phyloP scores from a whole-genome alignment of 2,329 filamentous ascomycete species.

The Hirsutella rhossiliensis region DNA sequence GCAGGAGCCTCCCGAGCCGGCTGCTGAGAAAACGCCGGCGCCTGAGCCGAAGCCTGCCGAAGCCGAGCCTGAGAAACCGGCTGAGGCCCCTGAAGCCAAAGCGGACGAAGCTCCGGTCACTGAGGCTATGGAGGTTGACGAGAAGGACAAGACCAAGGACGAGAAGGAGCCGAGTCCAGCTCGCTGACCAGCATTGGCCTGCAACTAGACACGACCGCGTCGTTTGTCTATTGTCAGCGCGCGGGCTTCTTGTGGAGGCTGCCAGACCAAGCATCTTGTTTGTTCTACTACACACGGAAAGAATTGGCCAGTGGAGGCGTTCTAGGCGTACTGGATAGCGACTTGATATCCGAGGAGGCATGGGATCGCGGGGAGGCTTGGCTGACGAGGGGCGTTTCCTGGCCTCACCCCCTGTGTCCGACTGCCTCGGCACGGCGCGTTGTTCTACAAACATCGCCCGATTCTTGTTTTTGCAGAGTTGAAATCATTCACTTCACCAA shows the following conservation, averaged over 20 bases:
- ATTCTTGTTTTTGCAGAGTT: neutral
- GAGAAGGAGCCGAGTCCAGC: conserved; percentile 12
- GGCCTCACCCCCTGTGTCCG: neutral
- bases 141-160: conserved; percentile 11
- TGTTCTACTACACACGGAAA: neutral
- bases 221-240: neutral
- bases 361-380: neutral
- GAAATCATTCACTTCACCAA: neutral
- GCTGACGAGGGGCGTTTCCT: neutral
- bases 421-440: neutral
- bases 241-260: neutral
- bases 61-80: conserved; percentile 9
- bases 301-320: neutral
- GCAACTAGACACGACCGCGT: neutral
- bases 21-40: neutral
- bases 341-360: conserved; percentile 2
- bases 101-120: conserved; percentile 2
- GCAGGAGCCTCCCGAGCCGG: conserved; percentile 6
- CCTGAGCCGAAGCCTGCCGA: conserved; percentile 11
- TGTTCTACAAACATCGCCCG: neutral
- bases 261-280: neutral
- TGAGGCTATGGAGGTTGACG: conserved; percentile 23
- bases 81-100: conserved; percentile 8
- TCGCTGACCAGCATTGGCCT: neutral
- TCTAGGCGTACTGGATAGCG: conserved; percentile 1